These are phyloP conservation scores for Blakeslea trispora DNA, from an alignment of 371 early-diverging fungal genomes.

Conservation along the genomic window DNA sequence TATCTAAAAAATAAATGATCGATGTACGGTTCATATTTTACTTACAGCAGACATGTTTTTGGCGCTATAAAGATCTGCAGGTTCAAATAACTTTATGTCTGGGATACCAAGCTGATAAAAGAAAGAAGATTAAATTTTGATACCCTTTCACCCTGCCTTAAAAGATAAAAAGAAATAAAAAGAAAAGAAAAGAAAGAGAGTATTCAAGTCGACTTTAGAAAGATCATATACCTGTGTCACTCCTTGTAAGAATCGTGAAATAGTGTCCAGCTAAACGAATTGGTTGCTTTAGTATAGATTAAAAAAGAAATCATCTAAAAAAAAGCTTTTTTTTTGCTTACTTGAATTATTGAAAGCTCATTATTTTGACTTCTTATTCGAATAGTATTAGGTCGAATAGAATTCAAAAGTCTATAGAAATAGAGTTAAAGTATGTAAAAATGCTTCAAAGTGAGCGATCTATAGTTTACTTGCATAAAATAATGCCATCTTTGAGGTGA, in stretches of 20 bases:
- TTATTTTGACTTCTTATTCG: conserved; percentile 64
- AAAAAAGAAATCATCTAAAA: not conserved
- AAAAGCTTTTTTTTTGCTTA: conserved; percentile 22
- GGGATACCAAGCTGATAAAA: conserved; percentile 63
- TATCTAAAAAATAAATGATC: no score
- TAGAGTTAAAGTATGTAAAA: conserved; percentile 4
- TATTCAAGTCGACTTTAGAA: no score
- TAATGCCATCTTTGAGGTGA: conserved; percentile 75
- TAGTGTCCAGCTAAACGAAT: conserved; percentile 79
- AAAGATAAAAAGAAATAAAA: no score
- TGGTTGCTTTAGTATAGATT: conserved; percentile 5
- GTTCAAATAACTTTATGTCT: conserved; percentile 84
- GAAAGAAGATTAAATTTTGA: not conserved
- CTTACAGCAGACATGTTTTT: conserved; percentile 83
- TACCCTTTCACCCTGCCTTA: not conserved
- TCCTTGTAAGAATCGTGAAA: conserved; percentile 64
- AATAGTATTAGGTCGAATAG: conserved; percentile 71
- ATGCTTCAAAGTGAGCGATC: not conserved
- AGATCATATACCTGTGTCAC: conserved; percentile 46
- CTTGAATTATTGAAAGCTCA: conserved; percentile 75
- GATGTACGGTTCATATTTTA: not conserved
- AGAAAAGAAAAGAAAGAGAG: no score
- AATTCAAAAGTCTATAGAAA: conserved; percentile 67
- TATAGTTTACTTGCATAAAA: conserved; percentile 69
- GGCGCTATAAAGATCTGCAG: conserved; percentile 89